Evolutionary conservation across 805 yeast species (phyloP).

Genomic region (Nakazawaea ishiwadae): DNA sequence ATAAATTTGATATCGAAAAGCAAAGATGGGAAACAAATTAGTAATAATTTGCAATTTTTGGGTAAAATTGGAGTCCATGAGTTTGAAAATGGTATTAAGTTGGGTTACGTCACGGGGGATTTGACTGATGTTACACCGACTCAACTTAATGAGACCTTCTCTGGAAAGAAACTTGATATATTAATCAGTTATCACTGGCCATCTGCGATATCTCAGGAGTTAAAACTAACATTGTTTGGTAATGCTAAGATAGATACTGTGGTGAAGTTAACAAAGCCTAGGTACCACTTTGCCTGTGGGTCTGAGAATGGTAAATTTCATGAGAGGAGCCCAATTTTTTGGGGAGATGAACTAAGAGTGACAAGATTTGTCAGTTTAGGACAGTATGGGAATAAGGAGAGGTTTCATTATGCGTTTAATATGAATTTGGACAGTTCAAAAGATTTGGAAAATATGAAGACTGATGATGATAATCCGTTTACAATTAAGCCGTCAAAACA

Average conservation of each 20-base stretch:
- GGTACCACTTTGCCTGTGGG: conserved; percentile 64
- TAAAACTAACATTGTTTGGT: conserved; percentile 40
- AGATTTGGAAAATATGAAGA: conserved; percentile 19
- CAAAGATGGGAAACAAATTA: conserved; percentile 19
- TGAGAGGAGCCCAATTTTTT: conserved; percentile 55
- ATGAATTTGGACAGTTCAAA: conserved; percentile 25
- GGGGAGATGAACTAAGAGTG: conserved; percentile 39
- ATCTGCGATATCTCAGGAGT: conserved; percentile 38
- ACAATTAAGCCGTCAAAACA: too few relatives aligned
- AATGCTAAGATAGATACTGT: conserved; percentile 41
- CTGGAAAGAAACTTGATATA: conserved; percentile 39
- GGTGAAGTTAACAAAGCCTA: conserved; percentile 44
- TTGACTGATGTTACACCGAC: conserved; percentile 22
- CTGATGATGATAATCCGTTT: conserved; percentile 28
- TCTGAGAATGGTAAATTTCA: conserved; percentile 40
- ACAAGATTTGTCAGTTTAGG: conserved; percentile 68
- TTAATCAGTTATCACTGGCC: conserved; percentile 64
- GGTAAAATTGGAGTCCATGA: conserved; percentile 33
- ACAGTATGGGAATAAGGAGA: conserved; percentile 46
- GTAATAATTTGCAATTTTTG: conserved; percentile 25
- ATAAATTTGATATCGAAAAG: conserved; percentile 16
- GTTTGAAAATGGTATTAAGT: conserved; percentile 37
- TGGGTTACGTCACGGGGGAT: conserved; percentile 41
- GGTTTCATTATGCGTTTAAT: conserved; percentile 77
- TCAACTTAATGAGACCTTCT: conserved; percentile 13